Percentiles rank a stretch among this genome's conserved stretches.
Evolutionary conservation across 805 yeast genomes (phyloP).

Genomic region (Lipomyces oligophaga): DNA sequence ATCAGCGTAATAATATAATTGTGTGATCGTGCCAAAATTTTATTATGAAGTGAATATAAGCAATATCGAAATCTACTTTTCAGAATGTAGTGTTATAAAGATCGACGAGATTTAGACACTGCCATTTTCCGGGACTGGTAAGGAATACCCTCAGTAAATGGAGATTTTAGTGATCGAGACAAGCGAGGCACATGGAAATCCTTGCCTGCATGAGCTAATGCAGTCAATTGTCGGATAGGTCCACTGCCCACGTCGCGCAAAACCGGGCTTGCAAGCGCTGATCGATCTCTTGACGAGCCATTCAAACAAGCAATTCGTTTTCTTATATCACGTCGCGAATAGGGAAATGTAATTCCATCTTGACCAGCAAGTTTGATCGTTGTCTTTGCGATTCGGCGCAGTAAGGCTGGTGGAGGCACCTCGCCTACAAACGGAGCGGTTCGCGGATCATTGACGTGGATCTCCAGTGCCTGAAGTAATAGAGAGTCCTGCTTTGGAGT

Average conservation of each 20-base stretch:
- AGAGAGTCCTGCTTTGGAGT: conserved; percentile 3
- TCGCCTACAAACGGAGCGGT: conserved; percentile 19
- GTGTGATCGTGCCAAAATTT: no score
- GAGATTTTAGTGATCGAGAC: conserved; percentile 14
- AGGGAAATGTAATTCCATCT: background rate
- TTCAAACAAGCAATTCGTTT: conserved; percentile 1
- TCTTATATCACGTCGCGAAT: conserved; percentile 3
- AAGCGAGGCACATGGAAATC: background rate
- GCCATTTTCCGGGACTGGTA: background rate
- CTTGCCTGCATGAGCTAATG: no score
- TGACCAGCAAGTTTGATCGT: conserved; percentile 5
- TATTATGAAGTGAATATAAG: no score
- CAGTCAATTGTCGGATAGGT: conserved; percentile 12
- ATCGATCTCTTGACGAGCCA: background rate
- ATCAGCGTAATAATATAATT: no score
- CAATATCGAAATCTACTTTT: no score
- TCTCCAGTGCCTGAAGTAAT: conserved; percentile 13
- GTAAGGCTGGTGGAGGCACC: conserved; percentile 13
- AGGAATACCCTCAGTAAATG: conserved; percentile 12
- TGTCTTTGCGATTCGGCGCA: conserved; percentile 12
- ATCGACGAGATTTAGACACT: no score
- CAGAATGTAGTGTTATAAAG: no score
- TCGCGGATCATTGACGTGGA: conserved; percentile 16
- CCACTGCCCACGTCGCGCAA: conserved; percentile 7
- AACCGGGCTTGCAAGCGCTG: conserved; percentile 1